Evolutionary conservation across 768 basidiomycete genomes (phyloP), one percentile per base, ranked within the genome.

Genomic region (Boletellus emodensis): DNA sequence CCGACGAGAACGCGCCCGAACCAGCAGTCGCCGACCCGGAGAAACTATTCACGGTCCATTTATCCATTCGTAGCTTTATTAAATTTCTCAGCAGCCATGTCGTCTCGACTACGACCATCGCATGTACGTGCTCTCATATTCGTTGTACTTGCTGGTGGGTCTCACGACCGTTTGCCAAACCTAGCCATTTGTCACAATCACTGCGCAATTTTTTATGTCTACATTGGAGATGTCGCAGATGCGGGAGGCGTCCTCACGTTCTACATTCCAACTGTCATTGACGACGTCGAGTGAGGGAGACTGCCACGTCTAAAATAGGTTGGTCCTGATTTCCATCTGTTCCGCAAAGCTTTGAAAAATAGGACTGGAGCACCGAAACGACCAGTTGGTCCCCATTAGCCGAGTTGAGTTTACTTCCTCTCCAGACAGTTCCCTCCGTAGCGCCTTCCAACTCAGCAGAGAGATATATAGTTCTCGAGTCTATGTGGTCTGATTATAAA

Each of bases 151-250:
- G 26, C n/a, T 46, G 33, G 13, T 12, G 17, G 48, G 9, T 26
- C 38, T 48, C 20, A 17, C 15, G 57, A 10, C 13, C 10, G 0
- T 13, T 36, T 11, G 36, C 39, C 11, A 10, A 30, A 52, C 22
- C 0, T 60, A 94, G 90, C 86, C 61, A 77, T 94, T 44, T 94
- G 91, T 62, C 82, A 84, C 56, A 77, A 82, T 51, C 86, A 92
- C 55, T 93, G 90, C 62, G 75, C 89, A 51, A 93, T 94, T 57
- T 76, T 93, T 44, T 94, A 93, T 55, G 90, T 93, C 47, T 94
- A 93, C 61, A 85, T 93, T 39, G 91, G 91, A 10, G 84, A 90
- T 30, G 76, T 84, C 11, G 79, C 80, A 5, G 83, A 89, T 49
- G 81, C 85, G 0, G 88, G 90, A 40, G 91, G 90, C 3, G 87